Conservation (phyloP, 306 rosid species). For the Erythrophleum fordii region DNA sequence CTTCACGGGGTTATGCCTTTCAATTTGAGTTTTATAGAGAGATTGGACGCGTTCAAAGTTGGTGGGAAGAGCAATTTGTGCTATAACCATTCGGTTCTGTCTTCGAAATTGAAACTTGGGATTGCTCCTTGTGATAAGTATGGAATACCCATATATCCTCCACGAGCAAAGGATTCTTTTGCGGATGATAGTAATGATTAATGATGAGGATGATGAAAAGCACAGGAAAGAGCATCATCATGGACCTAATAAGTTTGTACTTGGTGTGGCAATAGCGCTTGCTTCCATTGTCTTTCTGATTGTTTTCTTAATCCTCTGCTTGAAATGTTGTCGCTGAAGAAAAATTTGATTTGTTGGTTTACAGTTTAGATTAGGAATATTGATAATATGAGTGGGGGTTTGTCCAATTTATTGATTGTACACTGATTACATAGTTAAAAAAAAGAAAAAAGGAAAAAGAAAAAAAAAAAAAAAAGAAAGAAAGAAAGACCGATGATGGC, state of each 20-base stretch:
- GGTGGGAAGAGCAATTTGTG: slow-evolving; percentile 75
- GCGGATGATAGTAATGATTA: slow-evolving; percentile 42
- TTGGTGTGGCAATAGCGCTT: slow-evolving; percentile 87
- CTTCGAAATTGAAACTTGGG: slow-evolving; percentile 80
- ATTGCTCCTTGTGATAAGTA: slow-evolving; percentile 81
- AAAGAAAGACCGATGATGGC: no score
- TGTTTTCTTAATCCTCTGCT: slow-evolving; percentile 68
- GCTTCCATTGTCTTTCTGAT: slow-evolving; percentile 83
- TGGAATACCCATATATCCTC: slow-evolving; percentile 83
- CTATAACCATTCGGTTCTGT: slow-evolving; percentile 68
- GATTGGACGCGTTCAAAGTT: slow-evolving; percentile 57
- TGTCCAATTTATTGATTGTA: slow-evolving; percentile 41
- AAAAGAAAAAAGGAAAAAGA: no score
- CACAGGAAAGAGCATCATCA: slow-evolving; percentile 58
- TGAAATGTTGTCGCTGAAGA: slow-evolving; percentile 76
- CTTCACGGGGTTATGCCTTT: slow-evolving; percentile 76
- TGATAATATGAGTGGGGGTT: slow-evolving; percentile 33
- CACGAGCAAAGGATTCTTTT: slow-evolving; percentile 57
- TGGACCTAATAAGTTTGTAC: slow-evolving; percentile 83
- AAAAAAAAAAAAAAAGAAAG: no score
- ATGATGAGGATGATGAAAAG: slow-evolving; percentile 39
- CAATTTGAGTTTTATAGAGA: slow-evolving; percentile 64
- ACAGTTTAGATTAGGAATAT: slow-evolving; percentile 45
- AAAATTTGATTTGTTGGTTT: not conserved
- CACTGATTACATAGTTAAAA: no score